Conservation (phyloP, 441 rosid species). For the Eruca vesicaria region DNA sequence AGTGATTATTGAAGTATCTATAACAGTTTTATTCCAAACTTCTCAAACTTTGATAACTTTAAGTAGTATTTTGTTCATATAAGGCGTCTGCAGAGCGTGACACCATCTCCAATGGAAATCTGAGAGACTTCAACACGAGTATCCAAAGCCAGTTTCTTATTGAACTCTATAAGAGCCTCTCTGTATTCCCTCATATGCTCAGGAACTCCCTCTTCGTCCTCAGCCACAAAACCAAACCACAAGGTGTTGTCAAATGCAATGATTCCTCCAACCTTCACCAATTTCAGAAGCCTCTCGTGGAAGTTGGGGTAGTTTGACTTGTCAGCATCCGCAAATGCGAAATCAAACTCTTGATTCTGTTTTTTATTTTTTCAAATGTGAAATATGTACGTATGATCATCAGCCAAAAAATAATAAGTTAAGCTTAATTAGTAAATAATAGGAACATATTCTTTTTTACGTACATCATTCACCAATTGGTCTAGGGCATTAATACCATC, state of each 20-base stretch:
- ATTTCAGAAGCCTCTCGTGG: slow-evolving; percentile 44
- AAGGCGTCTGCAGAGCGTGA: slow-evolving; percentile 47
- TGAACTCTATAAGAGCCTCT: slow-evolving; percentile 34
- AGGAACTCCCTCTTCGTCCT: slow-evolving; percentile 34
- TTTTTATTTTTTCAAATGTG: neutral
- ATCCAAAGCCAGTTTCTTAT: slow-evolving; percentile 39
- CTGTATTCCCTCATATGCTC: slow-evolving; percentile 14
- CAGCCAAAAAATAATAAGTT: neutral
- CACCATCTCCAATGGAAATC: slow-evolving; percentile 51
- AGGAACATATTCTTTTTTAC: neutral
- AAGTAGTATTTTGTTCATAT: neutral
- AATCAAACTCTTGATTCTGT: slow-evolving; percentile 37
- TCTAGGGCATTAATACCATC: slow-evolving; percentile 30
- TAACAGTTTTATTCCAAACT: slow-evolving; percentile 1
- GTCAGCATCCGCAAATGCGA: slow-evolving; percentile 55
- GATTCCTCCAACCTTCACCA: slow-evolving; percentile 50
- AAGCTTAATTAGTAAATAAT: slow-evolving; percentile 1
- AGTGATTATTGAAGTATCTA: neutral
- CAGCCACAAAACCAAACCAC: slow-evolving; percentile 41
- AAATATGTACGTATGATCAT: neutral
- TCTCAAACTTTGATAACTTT: neutral
- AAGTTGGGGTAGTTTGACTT: slow-evolving; percentile 33
- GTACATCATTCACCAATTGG: slow-evolving; percentile 24
- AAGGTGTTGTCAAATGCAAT: slow-evolving; percentile 54
- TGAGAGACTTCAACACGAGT: slow-evolving; percentile 43